phyloP scores from a whole-genome alignment of 257 asterid genomes.

The Nicotiana noctiflora region DNA sequence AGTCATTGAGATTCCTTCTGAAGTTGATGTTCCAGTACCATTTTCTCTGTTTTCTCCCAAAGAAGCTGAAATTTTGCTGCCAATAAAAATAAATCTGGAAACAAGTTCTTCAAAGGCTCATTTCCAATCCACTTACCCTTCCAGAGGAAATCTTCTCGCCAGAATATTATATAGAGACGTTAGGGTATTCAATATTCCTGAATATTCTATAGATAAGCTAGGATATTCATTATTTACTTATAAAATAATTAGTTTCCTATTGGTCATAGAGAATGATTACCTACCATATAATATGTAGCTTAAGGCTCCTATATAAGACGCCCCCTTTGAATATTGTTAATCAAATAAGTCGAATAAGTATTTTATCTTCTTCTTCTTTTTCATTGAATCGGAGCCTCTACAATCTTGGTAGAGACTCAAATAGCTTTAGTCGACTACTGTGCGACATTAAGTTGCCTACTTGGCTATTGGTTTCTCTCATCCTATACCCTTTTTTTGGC shows the following conservation, averaged over 20 bases:
- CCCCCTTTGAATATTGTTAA: not conserved
- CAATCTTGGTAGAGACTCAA: not conserved
- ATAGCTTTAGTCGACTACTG: too few species aligned
- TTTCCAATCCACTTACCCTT: not conserved
- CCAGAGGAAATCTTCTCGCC: not conserved
- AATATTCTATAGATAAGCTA: not conserved
- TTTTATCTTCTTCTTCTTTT: not conserved
- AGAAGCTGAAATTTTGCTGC: not conserved
- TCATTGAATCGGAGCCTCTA: not conserved
- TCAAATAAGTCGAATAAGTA: not conserved
- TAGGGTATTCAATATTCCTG: not conserved
- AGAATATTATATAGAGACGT: not conserved
- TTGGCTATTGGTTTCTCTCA: too few species aligned
- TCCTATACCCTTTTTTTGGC: too few species aligned
- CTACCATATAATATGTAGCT: not conserved
- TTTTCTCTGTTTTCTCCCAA: not conserved
- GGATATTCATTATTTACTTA: not conserved
- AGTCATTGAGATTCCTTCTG: not conserved
- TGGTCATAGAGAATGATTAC: not conserved
- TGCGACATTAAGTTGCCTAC: too few species aligned
- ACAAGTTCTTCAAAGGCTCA: conserved; percentile 2
- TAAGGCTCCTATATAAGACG: not conserved
- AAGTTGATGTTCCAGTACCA: not conserved
- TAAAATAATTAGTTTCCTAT: not conserved
- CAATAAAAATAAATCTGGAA: not conserved